Evolutionary conservation across 1,139 yeast genomes (phyloP).

Genomic region (Yamadazyma songkhlaensis): DNA sequence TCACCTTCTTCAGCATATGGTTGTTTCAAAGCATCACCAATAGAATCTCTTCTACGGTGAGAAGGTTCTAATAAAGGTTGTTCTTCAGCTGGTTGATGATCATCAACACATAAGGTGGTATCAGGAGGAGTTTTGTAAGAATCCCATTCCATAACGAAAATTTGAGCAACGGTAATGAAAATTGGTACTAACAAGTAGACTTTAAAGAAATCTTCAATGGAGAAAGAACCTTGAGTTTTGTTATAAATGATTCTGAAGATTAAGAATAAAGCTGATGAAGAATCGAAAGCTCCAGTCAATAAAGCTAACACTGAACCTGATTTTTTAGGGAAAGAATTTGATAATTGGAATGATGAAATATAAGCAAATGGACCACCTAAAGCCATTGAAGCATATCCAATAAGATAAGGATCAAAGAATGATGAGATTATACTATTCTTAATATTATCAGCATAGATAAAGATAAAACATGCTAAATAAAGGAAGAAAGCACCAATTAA

Average conservation of each 20-base stretch:
- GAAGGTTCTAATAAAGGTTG: slow-evolving; percentile 17
- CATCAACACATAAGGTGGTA: slow-evolving; percentile 26
- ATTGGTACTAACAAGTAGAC: slow-evolving; percentile 38
- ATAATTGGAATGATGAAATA: slow-evolving; percentile 45
- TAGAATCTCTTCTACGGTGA: slow-evolving; percentile 35
- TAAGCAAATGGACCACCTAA: slow-evolving; percentile 48
- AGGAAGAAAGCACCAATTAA: slow-evolving; percentile 38
- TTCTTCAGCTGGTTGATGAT: slow-evolving; percentile 17
- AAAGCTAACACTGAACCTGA: slow-evolving; percentile 44
- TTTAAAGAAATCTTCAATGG: slow-evolving; percentile 32
- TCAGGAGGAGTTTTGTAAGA: slow-evolving; percentile 39
- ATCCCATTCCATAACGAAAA: slow-evolving; percentile 39
- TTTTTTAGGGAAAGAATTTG: slow-evolving; percentile 41
- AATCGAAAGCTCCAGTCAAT: slow-evolving; percentile 47
- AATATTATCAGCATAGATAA: slow-evolving; percentile 28
- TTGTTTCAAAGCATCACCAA: slow-evolving; percentile 47
- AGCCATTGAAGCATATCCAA: slow-evolving; percentile 41
- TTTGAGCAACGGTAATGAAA: slow-evolving; percentile 39
- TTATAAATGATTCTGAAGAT: slow-evolving; percentile 32
- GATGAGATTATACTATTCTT: slow-evolving; percentile 11
- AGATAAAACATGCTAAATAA: slow-evolving; percentile 35
- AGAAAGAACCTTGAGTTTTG: slow-evolving; percentile 24
- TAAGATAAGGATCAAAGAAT: slow-evolving; percentile 36
- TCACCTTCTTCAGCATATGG: slow-evolving; percentile 44
- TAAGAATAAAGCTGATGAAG: slow-evolving; percentile 46